Conservation (phyloP, 1,139 yeast species). For the Blastobotrys buckinghamii region DNA sequence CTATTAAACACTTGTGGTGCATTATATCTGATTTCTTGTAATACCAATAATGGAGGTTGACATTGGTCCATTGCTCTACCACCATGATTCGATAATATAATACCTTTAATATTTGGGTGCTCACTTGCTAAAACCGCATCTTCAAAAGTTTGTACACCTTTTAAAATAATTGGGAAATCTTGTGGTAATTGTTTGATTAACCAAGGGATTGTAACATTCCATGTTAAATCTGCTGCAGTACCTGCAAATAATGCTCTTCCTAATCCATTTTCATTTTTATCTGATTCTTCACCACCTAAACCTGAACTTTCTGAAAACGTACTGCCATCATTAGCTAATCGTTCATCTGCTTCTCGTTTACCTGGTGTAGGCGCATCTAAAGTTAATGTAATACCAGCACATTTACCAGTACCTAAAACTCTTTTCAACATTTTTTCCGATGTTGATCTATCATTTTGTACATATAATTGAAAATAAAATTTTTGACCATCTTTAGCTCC, state of each 20-base stretch:
- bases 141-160: constrained; percentile 48
- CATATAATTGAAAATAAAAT: constrained; percentile 65
- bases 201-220: constrained; percentile 42
- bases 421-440: constrained; percentile 50
- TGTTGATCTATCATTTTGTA: constrained; percentile 52
- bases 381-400: constrained; percentile 69
- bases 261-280: constrained; percentile 26
- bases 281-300: constrained; percentile 37
- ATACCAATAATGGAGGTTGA: constrained; percentile 44
- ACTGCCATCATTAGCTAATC: constrained; percentile 40
- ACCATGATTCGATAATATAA: constrained; percentile 51
- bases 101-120: constrained; percentile 41
- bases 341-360: constrained; percentile 60
- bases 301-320: constrained; percentile 31
- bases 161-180: constrained; percentile 36
- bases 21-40: constrained; percentile 43
- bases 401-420: constrained; percentile 38
- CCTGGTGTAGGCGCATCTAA: constrained; percentile 85
- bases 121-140: constrained; percentile 46
- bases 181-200: constrained; percentile 36
- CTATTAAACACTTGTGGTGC: constrained; percentile 38
- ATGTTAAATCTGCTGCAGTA: constrained; percentile 44
- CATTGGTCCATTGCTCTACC: constrained; percentile 50
- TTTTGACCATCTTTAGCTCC: constrained; percentile 34
- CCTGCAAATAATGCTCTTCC: constrained; percentile 46